A percentile compares a stretch with the other conserved stretches of the same genome.
Conservation (phyloP, 805 yeast species). For the Sugiyamaella marilandica region DNA sequence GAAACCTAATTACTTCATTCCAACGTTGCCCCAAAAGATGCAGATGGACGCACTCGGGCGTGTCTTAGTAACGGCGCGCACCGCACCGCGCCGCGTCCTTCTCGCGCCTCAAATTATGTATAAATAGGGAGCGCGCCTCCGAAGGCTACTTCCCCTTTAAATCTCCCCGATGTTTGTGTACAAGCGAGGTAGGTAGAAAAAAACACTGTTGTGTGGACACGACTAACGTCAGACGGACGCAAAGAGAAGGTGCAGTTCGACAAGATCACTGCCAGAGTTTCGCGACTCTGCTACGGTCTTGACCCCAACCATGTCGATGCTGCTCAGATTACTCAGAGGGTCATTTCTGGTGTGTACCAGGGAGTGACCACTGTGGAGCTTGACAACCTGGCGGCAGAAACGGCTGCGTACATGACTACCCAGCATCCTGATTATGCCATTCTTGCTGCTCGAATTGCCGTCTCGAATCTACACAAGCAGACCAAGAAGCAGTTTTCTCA, state of each 20-base stretch:
- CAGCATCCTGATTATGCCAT: constrained; percentile 97
- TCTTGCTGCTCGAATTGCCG: constrained; percentile 92
- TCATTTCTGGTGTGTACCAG: constrained; percentile 87
- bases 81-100: neutral
- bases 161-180: constrained; percentile 21
- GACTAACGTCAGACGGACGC: constrained; percentile 65
- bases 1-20: constrained; percentile 2
- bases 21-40: neutral
- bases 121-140: constrained; percentile 5
- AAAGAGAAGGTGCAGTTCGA: constrained; percentile 93
- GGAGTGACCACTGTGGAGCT: constrained; percentile 93
- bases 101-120: constrained; percentile 5
- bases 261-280: constrained; percentile 92
- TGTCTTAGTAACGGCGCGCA: constrained; percentile 3
- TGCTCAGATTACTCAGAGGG: constrained; percentile 91
- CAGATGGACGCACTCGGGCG: neutral
- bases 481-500: constrained; percentile 81
- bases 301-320: constrained; percentile 92
- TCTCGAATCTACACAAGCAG: constrained; percentile 90
- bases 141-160: neutral
- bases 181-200: constrained; percentile 19
- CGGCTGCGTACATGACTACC: constrained; percentile 96
- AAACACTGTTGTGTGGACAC: neutral
- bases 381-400: constrained; percentile 85
- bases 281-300: constrained; percentile 90